A percentile compares a stretch with the other conserved stretches of the same genome.
These are phyloP conservation scores for Heterobasidion parviporum DNA, from an alignment of 1,284 basidiomycete species.

Conservation along the genomic window DNA sequence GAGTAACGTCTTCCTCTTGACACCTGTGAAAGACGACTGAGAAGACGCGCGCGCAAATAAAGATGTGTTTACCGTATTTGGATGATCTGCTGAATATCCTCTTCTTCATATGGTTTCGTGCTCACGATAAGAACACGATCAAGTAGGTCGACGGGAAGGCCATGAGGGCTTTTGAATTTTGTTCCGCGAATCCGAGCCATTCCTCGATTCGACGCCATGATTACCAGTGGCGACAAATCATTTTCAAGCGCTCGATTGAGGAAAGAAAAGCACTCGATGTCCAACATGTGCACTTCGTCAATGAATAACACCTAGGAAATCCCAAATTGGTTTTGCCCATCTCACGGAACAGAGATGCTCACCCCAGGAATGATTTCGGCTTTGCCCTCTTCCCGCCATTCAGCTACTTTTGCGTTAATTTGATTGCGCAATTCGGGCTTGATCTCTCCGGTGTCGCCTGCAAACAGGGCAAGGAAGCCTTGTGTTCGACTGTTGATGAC, in stretches of 20 bases:
- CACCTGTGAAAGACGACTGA: conserved; percentile 41
- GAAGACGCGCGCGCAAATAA: neutral
- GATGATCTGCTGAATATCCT: conserved; percentile 88
- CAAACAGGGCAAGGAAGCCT: conserved; percentile 73
- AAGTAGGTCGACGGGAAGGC: conserved; percentile 89
- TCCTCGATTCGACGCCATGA: conserved; percentile 97
- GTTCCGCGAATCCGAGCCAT: conserved; percentile 94
- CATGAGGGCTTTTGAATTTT: conserved; percentile 90
- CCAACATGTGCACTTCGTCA: conserved; percentile 98
- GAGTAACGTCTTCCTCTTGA: conserved; percentile 93
- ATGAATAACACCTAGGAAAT: conserved; percentile 73
- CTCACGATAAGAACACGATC: conserved; percentile 95
- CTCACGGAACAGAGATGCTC: conserved; percentile 24
- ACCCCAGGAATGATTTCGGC: conserved; percentile 97
- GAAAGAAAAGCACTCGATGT: conserved; percentile 99
- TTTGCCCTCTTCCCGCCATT: conserved; percentile 99
- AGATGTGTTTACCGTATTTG: conserved; percentile 67
- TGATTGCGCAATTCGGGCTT: conserved; percentile 95
- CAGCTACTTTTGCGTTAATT: conserved; percentile 94
- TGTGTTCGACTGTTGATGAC: conserved; percentile 99
- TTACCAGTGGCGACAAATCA: conserved; percentile 90
- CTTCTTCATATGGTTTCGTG: conserved; percentile 81
- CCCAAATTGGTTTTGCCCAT: neutral
- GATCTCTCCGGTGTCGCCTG: conserved; percentile 96
- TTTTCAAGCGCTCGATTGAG: conserved; percentile 93